phyloP scores from a whole-genome alignment of 2,329 filamentous ascomycete species.

The Diatrype stigma region DNA sequence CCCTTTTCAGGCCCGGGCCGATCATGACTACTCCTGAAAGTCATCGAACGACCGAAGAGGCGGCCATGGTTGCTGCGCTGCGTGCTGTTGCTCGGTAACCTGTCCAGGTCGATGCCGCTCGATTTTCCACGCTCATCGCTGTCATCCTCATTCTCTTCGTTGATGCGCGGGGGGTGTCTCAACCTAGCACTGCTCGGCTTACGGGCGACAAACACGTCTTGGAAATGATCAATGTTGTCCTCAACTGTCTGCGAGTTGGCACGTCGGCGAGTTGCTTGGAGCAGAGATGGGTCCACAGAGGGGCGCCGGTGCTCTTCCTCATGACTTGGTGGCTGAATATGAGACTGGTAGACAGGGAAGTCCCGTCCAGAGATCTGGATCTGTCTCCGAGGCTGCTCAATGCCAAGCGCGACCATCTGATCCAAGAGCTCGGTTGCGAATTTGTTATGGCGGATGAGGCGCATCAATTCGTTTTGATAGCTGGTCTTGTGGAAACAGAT shows the following conservation, averaged over 20 bases:
- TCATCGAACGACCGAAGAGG: neutral
- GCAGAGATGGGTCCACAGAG: slow-evolving; percentile 19
- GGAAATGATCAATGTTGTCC: slow-evolving; percentile 34
- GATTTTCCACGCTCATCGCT: neutral
- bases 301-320: slow-evolving; percentile 11
- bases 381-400: slow-evolving; percentile 76
- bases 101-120: neutral
- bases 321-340: slow-evolving; percentile 29
- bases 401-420: slow-evolving; percentile 76
- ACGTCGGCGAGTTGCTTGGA: slow-evolving; percentile 22
- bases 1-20: neutral
- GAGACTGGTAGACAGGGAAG: slow-evolving; percentile 57
- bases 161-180: slow-evolving; percentile 20
- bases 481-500: slow-evolving; percentile 98
- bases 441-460: slow-evolving; percentile 86
- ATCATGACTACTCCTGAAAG: neutral
- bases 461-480: slow-evolving; percentile 90
- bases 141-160: slow-evolving; percentile 14
- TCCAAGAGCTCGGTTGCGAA: slow-evolving; percentile 91
- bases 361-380: slow-evolving; percentile 64
- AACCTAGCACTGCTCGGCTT: slow-evolving; percentile 18
- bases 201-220: slow-evolving; percentile 43
- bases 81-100: neutral
- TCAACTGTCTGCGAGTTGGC: slow-evolving; percentile 19
- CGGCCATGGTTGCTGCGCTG: neutral